phyloP scores from a whole-genome alignment of 2,329 filamentous ascomycete genomes.

The Beauveria caledonica region DNA sequence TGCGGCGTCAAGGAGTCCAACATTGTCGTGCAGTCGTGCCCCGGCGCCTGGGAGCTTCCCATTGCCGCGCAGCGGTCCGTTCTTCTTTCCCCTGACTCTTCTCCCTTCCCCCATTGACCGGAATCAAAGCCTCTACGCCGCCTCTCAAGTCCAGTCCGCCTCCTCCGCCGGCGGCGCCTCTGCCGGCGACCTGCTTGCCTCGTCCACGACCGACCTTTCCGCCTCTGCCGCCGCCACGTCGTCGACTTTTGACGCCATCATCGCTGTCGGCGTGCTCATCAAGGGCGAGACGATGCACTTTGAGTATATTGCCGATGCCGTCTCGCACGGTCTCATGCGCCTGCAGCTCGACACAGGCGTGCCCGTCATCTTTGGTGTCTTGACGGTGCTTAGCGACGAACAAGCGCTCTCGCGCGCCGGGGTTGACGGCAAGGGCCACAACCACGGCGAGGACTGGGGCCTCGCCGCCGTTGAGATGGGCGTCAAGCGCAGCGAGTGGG shows the following conservation, averaged over 20 bases:
- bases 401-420: conserved; percentile 83
- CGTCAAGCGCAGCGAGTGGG: conserved; percentile 78
- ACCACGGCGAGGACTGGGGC: conserved; percentile 97
- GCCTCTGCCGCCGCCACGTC: conserved; percentile 33
- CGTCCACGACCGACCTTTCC: conserved; percentile 59
- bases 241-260: conserved; percentile 80
- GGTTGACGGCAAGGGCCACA: conserved; percentile 60
- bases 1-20: conserved; percentile 81
- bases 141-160: conserved; percentile 76
- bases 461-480: conserved; percentile 89
- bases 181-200: conserved; percentile 68
- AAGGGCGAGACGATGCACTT: conserved; percentile 99
- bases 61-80: conserved; percentile 76
- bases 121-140: conserved; percentile 61
- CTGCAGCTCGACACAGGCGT: conserved; percentile 83
- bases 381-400: conserved; percentile 82
- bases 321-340: conserved; percentile 87
- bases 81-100: conserved; percentile 10
- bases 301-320: conserved; percentile 92
- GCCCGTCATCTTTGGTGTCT: conserved; percentile 83
- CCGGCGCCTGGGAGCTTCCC: conserved; percentile 90
- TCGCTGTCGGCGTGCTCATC: conserved; percentile 92
- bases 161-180: conserved; percentile 51
- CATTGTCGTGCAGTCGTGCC: conserved; percentile 82
- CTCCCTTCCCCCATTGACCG: conserved; percentile 13